phyloP scores from a whole-genome alignment of 2,329 filamentous ascomycete genomes.

The Sclerotinia glacialis region DNA sequence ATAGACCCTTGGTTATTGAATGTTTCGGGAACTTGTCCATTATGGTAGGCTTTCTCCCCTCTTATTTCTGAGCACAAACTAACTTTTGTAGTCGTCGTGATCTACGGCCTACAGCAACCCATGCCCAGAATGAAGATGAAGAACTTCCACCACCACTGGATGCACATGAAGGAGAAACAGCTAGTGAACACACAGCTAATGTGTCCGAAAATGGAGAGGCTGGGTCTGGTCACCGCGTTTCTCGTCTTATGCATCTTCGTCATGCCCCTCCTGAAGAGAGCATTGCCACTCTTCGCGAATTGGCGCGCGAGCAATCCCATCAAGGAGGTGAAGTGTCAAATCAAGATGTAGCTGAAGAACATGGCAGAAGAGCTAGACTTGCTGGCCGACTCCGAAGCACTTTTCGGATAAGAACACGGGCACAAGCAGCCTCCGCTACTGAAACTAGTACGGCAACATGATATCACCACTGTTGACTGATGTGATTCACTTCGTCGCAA shows the following conservation, averaged over 20 bases:
- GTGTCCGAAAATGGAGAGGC: slow-evolving; percentile 39
- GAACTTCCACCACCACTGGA: slow-evolving; percentile 36
- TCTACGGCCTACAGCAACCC: slow-evolving; percentile 37
- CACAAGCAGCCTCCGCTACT: slow-evolving; percentile 20
- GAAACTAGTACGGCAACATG: background rate
- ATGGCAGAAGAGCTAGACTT: slow-evolving; percentile 34
- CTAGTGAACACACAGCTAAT: slow-evolving; percentile 39
- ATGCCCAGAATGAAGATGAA: slow-evolving; percentile 28
- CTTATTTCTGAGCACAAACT: slow-evolving; percentile 19
- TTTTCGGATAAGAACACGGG: slow-evolving; percentile 36
- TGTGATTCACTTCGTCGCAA: background rate
- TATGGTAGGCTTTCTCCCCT: slow-evolving; percentile 54
- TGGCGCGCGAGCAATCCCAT: slow-evolving; percentile 42
- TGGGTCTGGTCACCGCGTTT: slow-evolving; percentile 46
- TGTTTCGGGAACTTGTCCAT: slow-evolving; percentile 65
- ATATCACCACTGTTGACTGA: background rate
- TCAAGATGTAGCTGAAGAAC: slow-evolving; percentile 30
- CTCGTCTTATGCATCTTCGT: slow-evolving; percentile 54
- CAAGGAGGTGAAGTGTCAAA: slow-evolving; percentile 22
- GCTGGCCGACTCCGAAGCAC: slow-evolving; percentile 34
- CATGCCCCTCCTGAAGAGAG: slow-evolving; percentile 60
- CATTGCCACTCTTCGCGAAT: slow-evolving; percentile 56
- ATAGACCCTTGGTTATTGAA: slow-evolving; percentile 70
- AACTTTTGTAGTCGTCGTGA: slow-evolving; percentile 40
- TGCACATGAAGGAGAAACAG: slow-evolving; percentile 30